Conservation (phyloP, 106 monocot genomes). For the Allium cepa region DNA sequence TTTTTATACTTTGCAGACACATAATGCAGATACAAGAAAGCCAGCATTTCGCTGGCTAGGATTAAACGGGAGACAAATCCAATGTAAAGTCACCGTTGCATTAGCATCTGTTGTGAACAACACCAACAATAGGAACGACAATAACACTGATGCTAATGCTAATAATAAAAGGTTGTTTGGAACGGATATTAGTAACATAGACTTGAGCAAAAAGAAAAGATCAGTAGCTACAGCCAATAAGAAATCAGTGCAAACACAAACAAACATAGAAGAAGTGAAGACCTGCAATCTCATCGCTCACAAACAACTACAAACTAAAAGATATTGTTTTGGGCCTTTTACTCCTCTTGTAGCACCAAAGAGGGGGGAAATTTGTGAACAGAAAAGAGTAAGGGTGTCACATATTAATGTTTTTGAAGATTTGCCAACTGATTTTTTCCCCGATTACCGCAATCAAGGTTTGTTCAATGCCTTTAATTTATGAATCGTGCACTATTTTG, state of each 20-base stretch:
- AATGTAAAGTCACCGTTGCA: conserved; percentile 27
- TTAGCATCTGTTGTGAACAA: conserved; percentile 15
- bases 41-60: conserved; percentile 95
- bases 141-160: not conserved
- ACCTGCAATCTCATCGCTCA: conserved; percentile 64
- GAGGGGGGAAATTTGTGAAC: conserved; percentile 2
- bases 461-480: not conserved
- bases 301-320: conserved; percentile 44
- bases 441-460: conserved; percentile 91
- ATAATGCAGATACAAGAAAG: conserved; percentile 62
- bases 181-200: conserved; percentile 64
- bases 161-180: conserved; percentile 68
- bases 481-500: too few relatives aligned
- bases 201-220: conserved; percentile 32
- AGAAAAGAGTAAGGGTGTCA: conserved; percentile 4
- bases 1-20: conserved; percentile 40
- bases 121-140: conserved; percentile 14
- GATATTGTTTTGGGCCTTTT: conserved; percentile 80
- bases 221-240: conserved; percentile 12
- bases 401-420: conserved; percentile 48
- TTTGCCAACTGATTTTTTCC: conserved; percentile 45
- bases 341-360: conserved; percentile 25
- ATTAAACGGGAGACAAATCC: conserved; percentile 19
- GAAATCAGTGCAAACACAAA: conserved; percentile 17
- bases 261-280: conserved; percentile 21